Evolutionary conservation across 441 rosid species (phyloP).

Genomic region (Viola pubescens): DNA sequence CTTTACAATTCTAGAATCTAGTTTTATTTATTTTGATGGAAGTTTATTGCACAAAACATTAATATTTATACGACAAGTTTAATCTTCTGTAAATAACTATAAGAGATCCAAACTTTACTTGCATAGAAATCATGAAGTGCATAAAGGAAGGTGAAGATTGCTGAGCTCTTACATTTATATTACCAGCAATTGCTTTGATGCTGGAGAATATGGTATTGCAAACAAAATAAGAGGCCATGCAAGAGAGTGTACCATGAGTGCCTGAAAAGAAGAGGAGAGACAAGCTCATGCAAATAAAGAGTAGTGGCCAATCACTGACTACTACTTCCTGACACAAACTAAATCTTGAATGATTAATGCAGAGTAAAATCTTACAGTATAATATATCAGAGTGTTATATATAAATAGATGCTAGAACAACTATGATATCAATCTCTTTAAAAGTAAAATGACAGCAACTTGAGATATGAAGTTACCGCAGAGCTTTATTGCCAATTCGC

Average conservation of each 20-base stretch:
- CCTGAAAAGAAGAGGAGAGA: conserved; percentile 35
- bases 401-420: conserved; percentile 4
- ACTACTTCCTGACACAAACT: background rate
- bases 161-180: conserved; percentile 52
- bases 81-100: too few species aligned
- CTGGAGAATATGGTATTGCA: conserved; percentile 71
- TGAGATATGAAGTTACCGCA: conserved; percentile 52
- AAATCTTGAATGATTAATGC: background rate
- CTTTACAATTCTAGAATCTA: background rate
- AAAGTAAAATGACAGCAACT: conserved; percentile 2
- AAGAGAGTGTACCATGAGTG: conserved; percentile 80
- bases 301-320: background rate
- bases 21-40: background rate
- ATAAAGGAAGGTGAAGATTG: background rate
- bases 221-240: conserved; percentile 86
- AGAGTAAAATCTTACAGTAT: background rate
- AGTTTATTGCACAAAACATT: background rate
- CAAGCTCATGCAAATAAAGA: conserved; percentile 2
- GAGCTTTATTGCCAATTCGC: conserved; percentile 77
- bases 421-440: background rate
- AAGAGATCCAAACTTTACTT: too few species aligned
- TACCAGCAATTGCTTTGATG: conserved; percentile 52
- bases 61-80: too few species aligned
- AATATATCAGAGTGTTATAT: background rate
- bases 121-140: too few species aligned